These are phyloP conservation scores for Yamadazyma paraphyllophila DNA, from an alignment of 805 yeast species.

Conservation along the genomic window DNA sequence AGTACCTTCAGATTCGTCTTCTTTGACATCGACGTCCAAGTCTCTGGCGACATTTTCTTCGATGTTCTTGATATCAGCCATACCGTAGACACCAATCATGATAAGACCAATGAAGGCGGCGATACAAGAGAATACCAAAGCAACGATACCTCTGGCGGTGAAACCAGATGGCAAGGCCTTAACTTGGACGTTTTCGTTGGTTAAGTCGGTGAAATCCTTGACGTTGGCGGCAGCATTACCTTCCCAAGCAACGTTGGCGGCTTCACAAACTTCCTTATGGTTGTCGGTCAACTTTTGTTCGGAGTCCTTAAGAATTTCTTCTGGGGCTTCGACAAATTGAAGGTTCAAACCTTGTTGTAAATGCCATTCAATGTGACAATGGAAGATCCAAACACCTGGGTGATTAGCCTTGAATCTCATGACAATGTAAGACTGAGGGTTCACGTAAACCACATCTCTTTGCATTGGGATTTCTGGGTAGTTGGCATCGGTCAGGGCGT, in stretches of 20 bases:
- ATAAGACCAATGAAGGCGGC: slow-evolving; percentile 82
- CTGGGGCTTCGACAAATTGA: slow-evolving; percentile 69
- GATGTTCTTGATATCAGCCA: slow-evolving; percentile 72
- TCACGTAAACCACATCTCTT: slow-evolving; percentile 71
- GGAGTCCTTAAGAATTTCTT: slow-evolving; percentile 37
- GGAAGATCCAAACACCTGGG: slow-evolving; percentile 95
- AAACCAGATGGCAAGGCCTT: slow-evolving; percentile 77
- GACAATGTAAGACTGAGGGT: slow-evolving; percentile 66
- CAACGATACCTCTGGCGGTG: slow-evolving; percentile 93
- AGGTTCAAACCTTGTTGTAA: slow-evolving; percentile 78
- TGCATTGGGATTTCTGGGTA: slow-evolving; percentile 59
- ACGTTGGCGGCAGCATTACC: slow-evolving; percentile 93
- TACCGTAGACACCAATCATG: slow-evolving; percentile 78
- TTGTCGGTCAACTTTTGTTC: slow-evolving; percentile 60
- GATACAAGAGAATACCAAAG: slow-evolving; percentile 84
- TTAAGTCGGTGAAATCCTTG: slow-evolving; percentile 59
- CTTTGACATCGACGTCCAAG: slow-evolving; percentile 46
- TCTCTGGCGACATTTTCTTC: slow-evolving; percentile 62
- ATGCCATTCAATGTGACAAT: slow-evolving; percentile 88
- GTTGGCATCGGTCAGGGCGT: slow-evolving; percentile 33
- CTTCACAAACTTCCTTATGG: slow-evolving; percentile 59
- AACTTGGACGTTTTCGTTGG: slow-evolving; percentile 72
- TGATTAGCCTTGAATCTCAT: slow-evolving; percentile 76
- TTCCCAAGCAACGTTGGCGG: slow-evolving; percentile 46
- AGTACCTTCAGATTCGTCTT: slow-evolving; percentile 22